Evolutionary conservation across 176 grass and related monocot genomes (phyloP).

Genomic region (Miscanthus lutarioriparius): DNA sequence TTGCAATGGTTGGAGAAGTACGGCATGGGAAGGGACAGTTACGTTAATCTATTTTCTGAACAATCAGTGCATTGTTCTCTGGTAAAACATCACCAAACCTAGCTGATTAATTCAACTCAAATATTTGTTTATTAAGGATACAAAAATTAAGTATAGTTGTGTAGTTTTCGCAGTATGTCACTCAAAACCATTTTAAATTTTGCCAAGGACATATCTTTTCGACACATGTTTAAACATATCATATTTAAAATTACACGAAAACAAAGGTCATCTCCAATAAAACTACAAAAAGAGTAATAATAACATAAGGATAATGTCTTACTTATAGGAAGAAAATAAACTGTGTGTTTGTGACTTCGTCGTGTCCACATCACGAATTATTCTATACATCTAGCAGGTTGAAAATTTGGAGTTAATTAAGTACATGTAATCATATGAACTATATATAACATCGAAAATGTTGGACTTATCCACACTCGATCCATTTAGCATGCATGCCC

Average conservation of each 20-base stretch:
- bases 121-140: not conserved
- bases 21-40: constrained; percentile 6
- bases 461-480: too few relatives aligned
- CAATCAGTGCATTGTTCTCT: constrained; percentile 17
- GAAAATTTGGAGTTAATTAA: not conserved
- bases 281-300: not conserved
- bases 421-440: not conserved
- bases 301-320: not conserved
- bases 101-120: not conserved
- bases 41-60: constrained; percentile 11
- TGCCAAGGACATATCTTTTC: not conserved
- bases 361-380: not conserved
- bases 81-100: not conserved
- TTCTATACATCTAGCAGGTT: not conserved
- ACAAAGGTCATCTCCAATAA: not conserved
- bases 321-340: too few relatives aligned
- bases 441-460: not conserved
- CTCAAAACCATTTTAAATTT: not conserved
- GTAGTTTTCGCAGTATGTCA: not conserved
- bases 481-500: not conserved
- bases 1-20: not conserved
- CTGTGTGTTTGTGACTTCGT: too few relatives aligned
- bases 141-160: not conserved
- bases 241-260: not conserved
- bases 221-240: not conserved